Base-by-base conservation (phyloP, 768 basidiomycete species). In the Lactarius quietus region DNA sequence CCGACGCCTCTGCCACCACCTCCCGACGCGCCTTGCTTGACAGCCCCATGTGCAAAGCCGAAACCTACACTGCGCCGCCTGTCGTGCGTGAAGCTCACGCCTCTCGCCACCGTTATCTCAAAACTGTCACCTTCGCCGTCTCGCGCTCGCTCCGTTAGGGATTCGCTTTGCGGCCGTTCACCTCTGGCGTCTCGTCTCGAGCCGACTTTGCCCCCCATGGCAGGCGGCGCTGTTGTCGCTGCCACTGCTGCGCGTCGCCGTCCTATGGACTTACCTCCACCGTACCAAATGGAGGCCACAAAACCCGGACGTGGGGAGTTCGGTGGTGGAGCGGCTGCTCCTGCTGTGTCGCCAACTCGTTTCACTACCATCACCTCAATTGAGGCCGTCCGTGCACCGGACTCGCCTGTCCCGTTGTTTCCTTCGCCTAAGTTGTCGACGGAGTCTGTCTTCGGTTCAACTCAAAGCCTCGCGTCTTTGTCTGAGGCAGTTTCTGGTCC, bases 381-480 rank as follows among this genome's bases (percentile, higher is more conserved):
- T 15, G 68, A 69, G 52, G 68, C 68, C 3, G 56, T 69, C 26
- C 68, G 67, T 36, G 68, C 68, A 9, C 67, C 57, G 3, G 68
- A 69, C 41, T 69, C 68, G 12, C 68, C 68, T 6, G 63, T 68
- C 35, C 68, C 66, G 7, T 18, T 23, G 3, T 41, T 68, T 14
- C 58, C 67, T 10, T 63, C 66, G 12, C 66, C 68, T 5, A 59
- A 63, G 18, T 45, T 45, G 10, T 66, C 68, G 9, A 58, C 59
- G 0, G 62, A 68, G 29, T 58, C 56, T 45, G 66, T 61, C 3
- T 69, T 68, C 31, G 68, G 53, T 6, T 64, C 68, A 3, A 39
- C 56, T 18, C 59, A 64, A 18, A 68, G 56, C 57, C 48, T 67
- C 36, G 59, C 38, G 39, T 58, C 68, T 20, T 2, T 52, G 28